Conservation (phyloP, 2,329 filamentous ascomycete species). For the Arthrobotrys megalospora region DNA sequence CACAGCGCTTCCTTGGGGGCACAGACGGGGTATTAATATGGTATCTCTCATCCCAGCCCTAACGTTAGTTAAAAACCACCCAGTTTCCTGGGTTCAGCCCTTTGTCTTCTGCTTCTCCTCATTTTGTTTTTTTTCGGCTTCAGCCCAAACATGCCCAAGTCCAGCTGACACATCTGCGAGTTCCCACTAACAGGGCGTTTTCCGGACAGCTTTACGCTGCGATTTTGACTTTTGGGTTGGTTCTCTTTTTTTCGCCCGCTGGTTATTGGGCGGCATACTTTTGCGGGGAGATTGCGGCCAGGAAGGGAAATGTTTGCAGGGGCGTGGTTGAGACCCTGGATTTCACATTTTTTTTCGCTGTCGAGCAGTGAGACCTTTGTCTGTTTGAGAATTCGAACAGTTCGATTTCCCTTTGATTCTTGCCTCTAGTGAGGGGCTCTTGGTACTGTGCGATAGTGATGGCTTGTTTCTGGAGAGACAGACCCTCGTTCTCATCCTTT, state of each 20-base stretch:
- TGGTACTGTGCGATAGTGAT: conserved; percentile 8
- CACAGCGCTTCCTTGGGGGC: conserved; percentile 17
- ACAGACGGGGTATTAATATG: conserved; percentile 44
- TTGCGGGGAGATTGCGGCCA: conserved; percentile 45
- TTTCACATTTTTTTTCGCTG: conserved; percentile 14
- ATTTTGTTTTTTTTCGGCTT: conserved; percentile 16
- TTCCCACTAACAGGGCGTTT: conserved; percentile 7
- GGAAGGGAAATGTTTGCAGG: conserved; percentile 41
- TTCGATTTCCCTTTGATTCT: not conserved
- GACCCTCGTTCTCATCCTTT: not conserved
- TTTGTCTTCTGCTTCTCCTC: conserved; percentile 3
- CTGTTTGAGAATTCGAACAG: conserved; percentile 13
- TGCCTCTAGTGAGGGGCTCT: not conserved
- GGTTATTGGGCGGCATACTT: conserved; percentile 1
- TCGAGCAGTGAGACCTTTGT: conserved; percentile 35
- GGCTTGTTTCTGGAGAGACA: not conserved
- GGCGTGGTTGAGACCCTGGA: conserved; percentile 37
- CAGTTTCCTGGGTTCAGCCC: conserved; percentile 17
- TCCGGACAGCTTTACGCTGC: not conserved
- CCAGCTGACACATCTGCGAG: conserved; percentile 31
- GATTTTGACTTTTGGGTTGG: not conserved
- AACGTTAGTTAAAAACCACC: conserved; percentile 20
- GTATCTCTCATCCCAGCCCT: conserved; percentile 18
- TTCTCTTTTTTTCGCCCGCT: not conserved
- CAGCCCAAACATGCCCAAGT: not conserved